Percentiles rank a stretch among this genome's conserved stretches.
Evolutionary conservation across 176 grass and related monocot genomes (phyloP).

Genomic region (Eragrostis curvula): DNA sequence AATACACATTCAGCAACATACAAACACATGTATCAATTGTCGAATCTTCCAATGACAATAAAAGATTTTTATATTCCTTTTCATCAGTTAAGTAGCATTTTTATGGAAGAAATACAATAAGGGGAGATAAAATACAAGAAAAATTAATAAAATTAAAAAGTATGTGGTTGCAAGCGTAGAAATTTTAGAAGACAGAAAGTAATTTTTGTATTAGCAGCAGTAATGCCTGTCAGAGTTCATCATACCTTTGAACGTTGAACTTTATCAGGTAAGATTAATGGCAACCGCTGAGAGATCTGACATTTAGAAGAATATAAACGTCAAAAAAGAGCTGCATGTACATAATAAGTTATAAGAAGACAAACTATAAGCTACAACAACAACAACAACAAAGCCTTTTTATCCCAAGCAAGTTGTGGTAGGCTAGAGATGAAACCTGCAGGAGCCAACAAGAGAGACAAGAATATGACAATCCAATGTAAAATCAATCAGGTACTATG

Average conservation of each 20-base stretch:
- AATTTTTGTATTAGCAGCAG: conserved; percentile 5
- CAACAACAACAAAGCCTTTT: too few species aligned
- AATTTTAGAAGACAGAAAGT: conserved; percentile 23
- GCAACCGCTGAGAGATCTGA: conserved; percentile 83
- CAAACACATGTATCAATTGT: conserved; percentile 16
- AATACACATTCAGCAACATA: neutral
- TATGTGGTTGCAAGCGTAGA: conserved; percentile 21
- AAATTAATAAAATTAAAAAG: neutral
- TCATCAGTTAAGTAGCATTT: conserved; percentile 14
- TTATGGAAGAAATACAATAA: neutral
- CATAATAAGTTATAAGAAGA: conserved; percentile 26
- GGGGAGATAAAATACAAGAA: neutral
- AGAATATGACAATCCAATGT: conserved; percentile 23
- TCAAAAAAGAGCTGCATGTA: conserved; percentile 29
- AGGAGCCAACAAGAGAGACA: conserved; percentile 3
- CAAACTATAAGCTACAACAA: neutral
- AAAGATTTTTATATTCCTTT: conserved; percentile 8
- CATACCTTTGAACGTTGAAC: conserved; percentile 95
- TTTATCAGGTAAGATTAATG: conserved; percentile 87
- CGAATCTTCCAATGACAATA: neutral
- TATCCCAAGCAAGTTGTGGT: too few species aligned
- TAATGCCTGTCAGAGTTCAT: conserved; percentile 36
- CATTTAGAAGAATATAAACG: conserved; percentile 34
- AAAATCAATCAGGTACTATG: conserved; percentile 14
- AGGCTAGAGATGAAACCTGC: too few species aligned